Percentiles rank a stretch among this genome's conserved stretches.
These are phyloP conservation scores for Trichoderma sp. DNA, from an alignment of 2,329 filamentous ascomycete species.

Conservation along the genomic window DNA sequence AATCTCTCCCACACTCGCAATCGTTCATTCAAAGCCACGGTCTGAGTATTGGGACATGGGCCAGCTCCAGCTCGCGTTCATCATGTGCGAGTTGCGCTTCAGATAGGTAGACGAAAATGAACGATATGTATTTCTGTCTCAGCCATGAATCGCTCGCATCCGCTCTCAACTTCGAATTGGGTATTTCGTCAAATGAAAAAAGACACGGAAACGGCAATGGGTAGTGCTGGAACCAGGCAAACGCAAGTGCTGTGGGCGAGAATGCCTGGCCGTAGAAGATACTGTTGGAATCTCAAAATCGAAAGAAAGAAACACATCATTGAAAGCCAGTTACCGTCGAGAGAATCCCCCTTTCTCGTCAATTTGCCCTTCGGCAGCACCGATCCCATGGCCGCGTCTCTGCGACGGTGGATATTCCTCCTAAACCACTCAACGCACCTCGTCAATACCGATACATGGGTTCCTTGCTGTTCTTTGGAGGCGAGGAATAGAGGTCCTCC, in stretches of 20 bases:
- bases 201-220: neutral
- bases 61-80: neutral
- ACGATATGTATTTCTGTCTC: neutral
- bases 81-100: too few species aligned
- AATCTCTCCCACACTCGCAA: too few species aligned
- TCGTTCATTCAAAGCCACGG: neutral
- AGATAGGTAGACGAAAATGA: neutral
- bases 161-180: conserved; percentile 1
- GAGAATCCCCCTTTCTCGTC: too few species aligned
- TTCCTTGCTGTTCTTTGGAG: conserved; percentile 42
- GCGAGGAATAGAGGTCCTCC: conserved; percentile 48
- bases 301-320: too few species aligned
- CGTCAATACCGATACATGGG: conserved; percentile 42
- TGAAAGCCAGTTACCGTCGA: too few species aligned
- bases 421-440: neutral
- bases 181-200: neutral
- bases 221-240: neutral
- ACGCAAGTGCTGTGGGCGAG: neutral
- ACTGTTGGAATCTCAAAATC: too few species aligned
- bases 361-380: too few species aligned
- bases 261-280: neutral
- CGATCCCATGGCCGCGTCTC: too few species aligned
- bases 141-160: neutral
- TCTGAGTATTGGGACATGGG: neutral
- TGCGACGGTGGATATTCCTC: neutral